Conservation (phyloP, 106 monocot genomes). For the Narthecium ossifragum region DNA sequence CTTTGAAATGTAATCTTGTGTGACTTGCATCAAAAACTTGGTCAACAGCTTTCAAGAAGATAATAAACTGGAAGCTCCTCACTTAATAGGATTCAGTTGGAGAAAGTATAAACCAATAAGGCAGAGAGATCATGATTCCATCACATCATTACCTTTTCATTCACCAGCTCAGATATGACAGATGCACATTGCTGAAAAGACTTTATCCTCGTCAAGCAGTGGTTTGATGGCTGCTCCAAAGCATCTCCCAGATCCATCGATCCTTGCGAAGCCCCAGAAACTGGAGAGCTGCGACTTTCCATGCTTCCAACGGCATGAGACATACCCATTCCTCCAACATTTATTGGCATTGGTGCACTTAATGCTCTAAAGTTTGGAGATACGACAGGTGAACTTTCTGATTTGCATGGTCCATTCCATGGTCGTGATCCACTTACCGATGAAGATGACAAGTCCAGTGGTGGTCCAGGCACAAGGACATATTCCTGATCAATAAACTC, state of each 20-base stretch:
- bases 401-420: conserved; percentile 45
- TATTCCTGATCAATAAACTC: conserved; percentile 87
- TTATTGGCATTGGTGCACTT: conserved; percentile 84
- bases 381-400: conserved; percentile 27
- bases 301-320: conserved; percentile 24
- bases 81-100: no score
- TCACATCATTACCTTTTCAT: conserved; percentile 44
- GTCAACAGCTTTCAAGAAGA: no score
- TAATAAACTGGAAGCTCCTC: no score
- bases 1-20: no score
- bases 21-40: no score
- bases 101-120: no score
- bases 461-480: conserved; percentile 74
- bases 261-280: conserved; percentile 66
- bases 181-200: conserved; percentile 76
- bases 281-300: conserved; percentile 45
- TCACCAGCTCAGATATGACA: conserved; percentile 69
- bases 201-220: conserved; percentile 63
- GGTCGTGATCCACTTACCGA: conserved; percentile 34
- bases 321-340: conserved; percentile 17
- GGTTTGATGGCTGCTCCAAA: conserved; percentile 63
- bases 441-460: conserved; percentile 58
- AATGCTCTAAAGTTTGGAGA: conserved; percentile 29
- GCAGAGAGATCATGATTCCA: neutral
- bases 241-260: conserved; percentile 63